Evolutionary conservation across 1,139 yeast genomes (phyloP).

Genomic region (Candida freyschussii): DNA sequence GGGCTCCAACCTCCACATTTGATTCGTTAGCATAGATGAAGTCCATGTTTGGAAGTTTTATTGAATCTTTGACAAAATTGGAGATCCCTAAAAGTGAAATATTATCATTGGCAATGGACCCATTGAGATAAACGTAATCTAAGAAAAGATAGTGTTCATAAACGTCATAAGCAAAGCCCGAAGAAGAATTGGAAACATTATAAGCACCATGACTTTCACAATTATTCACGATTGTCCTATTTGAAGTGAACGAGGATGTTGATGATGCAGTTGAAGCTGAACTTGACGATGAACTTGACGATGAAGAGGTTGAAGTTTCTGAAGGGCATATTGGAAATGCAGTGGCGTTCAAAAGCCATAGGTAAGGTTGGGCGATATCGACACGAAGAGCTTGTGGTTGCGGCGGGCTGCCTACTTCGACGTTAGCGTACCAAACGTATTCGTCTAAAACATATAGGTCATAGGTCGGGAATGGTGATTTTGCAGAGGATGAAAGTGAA

Average conservation of each 20-base stretch:
- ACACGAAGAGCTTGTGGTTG: constrained; percentile 33
- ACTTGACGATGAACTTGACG: constrained; percentile 1
- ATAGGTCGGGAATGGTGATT: not conserved
- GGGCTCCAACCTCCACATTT: constrained; percentile 44
- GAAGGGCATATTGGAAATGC: constrained; percentile 8
- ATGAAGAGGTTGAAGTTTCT: not conserved
- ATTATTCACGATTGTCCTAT: not conserved
- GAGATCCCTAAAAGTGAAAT: constrained; percentile 4
- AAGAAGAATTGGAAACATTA: constrained; percentile 5
- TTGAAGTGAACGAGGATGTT: not conserved
- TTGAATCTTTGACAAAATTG: constrained; percentile 1
- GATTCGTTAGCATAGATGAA: constrained; percentile 38
- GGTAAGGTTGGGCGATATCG: constrained; percentile 38
- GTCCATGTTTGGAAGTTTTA: constrained; percentile 17
- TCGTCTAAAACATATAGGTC: not conserved
- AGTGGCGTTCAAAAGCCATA: constrained; percentile 32
- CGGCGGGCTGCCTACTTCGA: constrained; percentile 29
- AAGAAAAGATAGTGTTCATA: constrained; percentile 12
- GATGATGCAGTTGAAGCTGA: constrained; percentile 1
- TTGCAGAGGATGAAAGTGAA: constrained; percentile 1
- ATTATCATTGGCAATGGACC: constrained; percentile 14
- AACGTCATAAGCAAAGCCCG: constrained; percentile 1
- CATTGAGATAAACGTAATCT: constrained; percentile 19
- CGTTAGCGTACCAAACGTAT: constrained; percentile 20
- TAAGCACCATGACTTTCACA: constrained; percentile 19